Evolutionary conservation across 2,329 filamentous ascomycete species (phyloP).

Genomic region (Apiospora sp.): DNA sequence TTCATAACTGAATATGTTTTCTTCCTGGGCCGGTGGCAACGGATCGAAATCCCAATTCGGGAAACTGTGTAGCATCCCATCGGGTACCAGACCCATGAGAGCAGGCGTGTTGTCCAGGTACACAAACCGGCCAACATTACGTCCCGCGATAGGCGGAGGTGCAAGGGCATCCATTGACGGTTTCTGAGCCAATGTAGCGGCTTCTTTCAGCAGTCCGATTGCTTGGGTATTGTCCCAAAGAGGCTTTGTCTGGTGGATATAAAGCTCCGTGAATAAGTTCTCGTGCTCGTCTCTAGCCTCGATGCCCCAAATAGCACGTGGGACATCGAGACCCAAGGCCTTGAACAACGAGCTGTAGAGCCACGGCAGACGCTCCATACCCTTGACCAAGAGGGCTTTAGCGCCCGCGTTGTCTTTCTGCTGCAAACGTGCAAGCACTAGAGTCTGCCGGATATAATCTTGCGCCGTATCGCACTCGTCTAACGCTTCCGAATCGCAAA

Average conservation of each 20-base stretch:
- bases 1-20: slow-evolving; percentile 59
- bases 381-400: slow-evolving; percentile 67
- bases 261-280: slow-evolving; percentile 76
- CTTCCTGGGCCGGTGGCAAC: slow-evolving; percentile 70
- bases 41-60: slow-evolving; percentile 84
- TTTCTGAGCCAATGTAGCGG: slow-evolving; percentile 64
- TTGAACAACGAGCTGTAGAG: slow-evolving; percentile 82
- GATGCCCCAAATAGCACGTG: slow-evolving; percentile 84
- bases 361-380: slow-evolving; percentile 83
- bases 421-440: slow-evolving; percentile 79
- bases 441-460: slow-evolving; percentile 77
- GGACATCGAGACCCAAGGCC: slow-evolving; percentile 79
- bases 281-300: slow-evolving; percentile 71
- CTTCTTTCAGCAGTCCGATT: slow-evolving; percentile 72
- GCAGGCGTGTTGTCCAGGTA: slow-evolving; percentile 78
- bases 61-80: slow-evolving; percentile 66
- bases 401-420: slow-evolving; percentile 72
- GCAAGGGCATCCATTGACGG: slow-evolving; percentile 50
- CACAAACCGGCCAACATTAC: slow-evolving; percentile 74
- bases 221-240: slow-evolving; percentile 85
- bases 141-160: slow-evolving; percentile 47
- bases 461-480: slow-evolving; percentile 45
- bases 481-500: slow-evolving; percentile 62
- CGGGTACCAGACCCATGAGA: slow-evolving; percentile 75
- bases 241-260: slow-evolving; percentile 78